Base-by-base conservation (phyloP, 2,329 filamentous ascomycete species). In the Ophiostoma novo-ulmi region DNA sequence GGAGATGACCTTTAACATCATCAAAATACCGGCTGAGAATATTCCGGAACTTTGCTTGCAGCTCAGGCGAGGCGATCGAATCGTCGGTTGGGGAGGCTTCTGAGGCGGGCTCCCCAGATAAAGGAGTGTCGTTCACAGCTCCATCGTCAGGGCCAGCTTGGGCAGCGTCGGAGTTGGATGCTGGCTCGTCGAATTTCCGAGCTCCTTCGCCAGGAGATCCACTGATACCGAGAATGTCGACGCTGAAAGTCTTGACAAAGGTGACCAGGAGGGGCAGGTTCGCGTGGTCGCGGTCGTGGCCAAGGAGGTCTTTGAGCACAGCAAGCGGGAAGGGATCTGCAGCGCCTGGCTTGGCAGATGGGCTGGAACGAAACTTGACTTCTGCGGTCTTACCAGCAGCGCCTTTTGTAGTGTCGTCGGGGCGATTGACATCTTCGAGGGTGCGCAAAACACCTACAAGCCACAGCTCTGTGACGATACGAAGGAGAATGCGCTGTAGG, bases 391-490 rank as follows among this genome's bases (percentile, higher is more conserved):
- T 97, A 48, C 85, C 82, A 58, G 87, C 82, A 2, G 83, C 83
- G 79, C 84, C 85, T 79, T 85, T 88, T 36, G 86, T 86, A n/a
- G 85, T 82, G 76, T 89, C 87, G 72, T 90, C 87, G 11, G 88
- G 87, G 65, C 83, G 83, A 68, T 81, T 85, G 72, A 88, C 85
- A 77, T 90, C 87, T 75, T 90, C 87, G 72, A 98, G 83, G 61
- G 93, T 97, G 76, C 91, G 88, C 75, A 99, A 80, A 61, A 95
- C 90, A 38, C 92, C 93, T 22, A 97, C 93, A 5, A 99, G 87
- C 96, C 96, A 99, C 48, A 99, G 84, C 79, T 99, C 95, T 2
- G 95, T 97, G 44, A 97, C 93, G 14, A 99, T 91, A 52, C 94
- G 89, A 70, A 99, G 82, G 31, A 99, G 85, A 6, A 94, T 86